A percentile compares a stretch with the other conserved stretches of the same genome.
phyloP scores from a whole-genome alignment of 2,329 filamentous ascomycete genomes.

The Cylindrodendrum hubeiense region DNA sequence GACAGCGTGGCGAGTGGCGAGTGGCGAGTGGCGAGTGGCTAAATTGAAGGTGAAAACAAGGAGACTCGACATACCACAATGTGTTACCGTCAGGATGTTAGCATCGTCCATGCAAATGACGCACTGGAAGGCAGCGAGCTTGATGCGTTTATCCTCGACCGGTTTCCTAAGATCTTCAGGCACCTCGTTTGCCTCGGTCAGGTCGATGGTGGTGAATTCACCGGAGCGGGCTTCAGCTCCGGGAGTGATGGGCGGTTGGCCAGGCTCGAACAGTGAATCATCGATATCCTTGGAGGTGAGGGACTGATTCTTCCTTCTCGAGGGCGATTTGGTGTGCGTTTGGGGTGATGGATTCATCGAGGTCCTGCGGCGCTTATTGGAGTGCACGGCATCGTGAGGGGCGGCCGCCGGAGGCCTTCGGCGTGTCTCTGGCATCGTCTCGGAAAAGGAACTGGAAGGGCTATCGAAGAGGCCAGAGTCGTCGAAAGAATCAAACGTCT shows the following conservation, averaged over 20 bases:
- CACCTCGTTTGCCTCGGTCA: slow-evolving; percentile 57
- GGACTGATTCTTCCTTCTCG: slow-evolving; percentile 15
- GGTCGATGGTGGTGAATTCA: slow-evolving; percentile 49
- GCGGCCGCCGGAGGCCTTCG: slow-evolving; percentile 34
- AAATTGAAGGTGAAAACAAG: not conserved
- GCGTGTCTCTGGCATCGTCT: slow-evolving; percentile 44
- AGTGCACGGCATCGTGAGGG: slow-evolving; percentile 26
- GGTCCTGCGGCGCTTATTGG: slow-evolving; percentile 45
- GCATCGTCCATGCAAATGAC: slow-evolving; percentile 77
- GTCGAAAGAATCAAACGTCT: slow-evolving; percentile 46
- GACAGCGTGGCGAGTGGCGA: not conserved
- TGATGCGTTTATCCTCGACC: slow-evolving; percentile 62
- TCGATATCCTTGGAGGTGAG: slow-evolving; percentile 35
- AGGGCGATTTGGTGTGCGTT: slow-evolving; percentile 18
- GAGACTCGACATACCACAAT: slow-evolving; percentile 68
- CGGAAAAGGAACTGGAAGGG: slow-evolving; percentile 45
- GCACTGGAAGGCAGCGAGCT: slow-evolving; percentile 71
- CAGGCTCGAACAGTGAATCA: slow-evolving; percentile 46
- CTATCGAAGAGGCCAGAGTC: slow-evolving; percentile 43
- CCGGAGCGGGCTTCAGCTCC: slow-evolving; percentile 33
- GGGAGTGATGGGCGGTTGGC: slow-evolving; percentile 26
- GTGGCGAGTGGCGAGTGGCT: not conserved
- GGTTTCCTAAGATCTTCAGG: slow-evolving; percentile 58
- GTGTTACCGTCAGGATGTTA: slow-evolving; percentile 70
- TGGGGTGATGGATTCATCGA: slow-evolving; percentile 25